Evolutionary conservation across 768 basidiomycete genomes (phyloP).

Genomic region (Naganishia antarctica): DNA sequence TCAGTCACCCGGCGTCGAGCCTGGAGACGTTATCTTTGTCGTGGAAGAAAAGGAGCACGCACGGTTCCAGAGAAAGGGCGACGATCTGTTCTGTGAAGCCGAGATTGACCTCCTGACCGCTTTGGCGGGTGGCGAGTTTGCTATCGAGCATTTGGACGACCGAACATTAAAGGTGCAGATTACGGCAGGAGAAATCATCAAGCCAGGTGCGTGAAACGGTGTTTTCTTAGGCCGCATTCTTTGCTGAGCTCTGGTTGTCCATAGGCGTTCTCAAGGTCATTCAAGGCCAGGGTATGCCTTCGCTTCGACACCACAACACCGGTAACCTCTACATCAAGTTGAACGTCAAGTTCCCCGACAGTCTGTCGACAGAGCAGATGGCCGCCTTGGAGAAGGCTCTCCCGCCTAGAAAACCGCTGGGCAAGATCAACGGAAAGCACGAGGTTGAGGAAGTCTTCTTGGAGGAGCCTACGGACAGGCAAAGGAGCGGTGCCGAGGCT

Average conservation of each 20-base stretch:
- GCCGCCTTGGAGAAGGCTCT: constrained; percentile 76
- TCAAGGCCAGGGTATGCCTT: constrained; percentile 95
- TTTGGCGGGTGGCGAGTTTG: constrained; percentile 81
- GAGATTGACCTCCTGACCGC: constrained; percentile 91
- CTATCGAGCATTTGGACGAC: constrained; percentile 89
- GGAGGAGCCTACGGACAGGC: constrained; percentile 69
- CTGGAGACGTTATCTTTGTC: constrained; percentile 93
- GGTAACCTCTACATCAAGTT: constrained; percentile 89
- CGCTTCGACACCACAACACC: constrained; percentile 91
- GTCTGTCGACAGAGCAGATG: constrained; percentile 63
- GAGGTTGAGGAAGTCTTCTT: constrained; percentile 78
- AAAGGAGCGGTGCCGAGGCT: constrained; percentile 54
- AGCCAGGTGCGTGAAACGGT: constrained; percentile 66
- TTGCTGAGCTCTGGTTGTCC: not conserved
- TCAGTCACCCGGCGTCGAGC: constrained; percentile 80
- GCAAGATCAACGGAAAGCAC: constrained; percentile 64
- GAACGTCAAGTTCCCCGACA: constrained; percentile 81
- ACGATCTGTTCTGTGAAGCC: constrained; percentile 78
- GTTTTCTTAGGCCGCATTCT: constrained; percentile 3
- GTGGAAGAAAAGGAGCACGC: constrained; percentile 89
- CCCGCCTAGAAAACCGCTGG: constrained; percentile 66
- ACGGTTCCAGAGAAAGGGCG: constrained; percentile 70
- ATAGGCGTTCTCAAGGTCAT: constrained; percentile 85
- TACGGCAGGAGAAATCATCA: constrained; percentile 79
- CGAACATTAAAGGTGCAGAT: constrained; percentile 77